Conservation (phyloP, 192 early-diverging fungal species). For the Endogone sp. region DNA sequence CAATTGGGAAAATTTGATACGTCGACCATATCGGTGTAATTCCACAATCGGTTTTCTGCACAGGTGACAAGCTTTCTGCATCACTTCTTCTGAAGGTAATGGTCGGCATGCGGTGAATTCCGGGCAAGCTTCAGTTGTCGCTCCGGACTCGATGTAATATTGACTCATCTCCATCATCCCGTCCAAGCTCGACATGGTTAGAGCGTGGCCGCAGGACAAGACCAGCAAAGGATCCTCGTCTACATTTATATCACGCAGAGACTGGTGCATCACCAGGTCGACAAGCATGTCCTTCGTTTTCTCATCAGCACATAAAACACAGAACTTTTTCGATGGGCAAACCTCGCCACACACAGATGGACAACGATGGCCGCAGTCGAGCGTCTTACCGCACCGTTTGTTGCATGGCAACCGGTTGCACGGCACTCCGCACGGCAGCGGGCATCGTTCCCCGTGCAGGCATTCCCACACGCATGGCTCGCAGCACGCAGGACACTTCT, state of each 20-base stretch:
- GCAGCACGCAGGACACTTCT: background rate
- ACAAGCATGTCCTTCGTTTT: constrained; percentile 6
- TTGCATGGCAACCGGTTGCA: constrained; percentile 24
- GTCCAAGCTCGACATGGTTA: constrained; percentile 50
- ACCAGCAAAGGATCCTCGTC: constrained; percentile 41
- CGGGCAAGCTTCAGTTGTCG: constrained; percentile 6
- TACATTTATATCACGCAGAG: constrained; percentile 29
- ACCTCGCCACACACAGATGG: constrained; percentile 25
- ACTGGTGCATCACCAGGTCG: constrained; percentile 8
- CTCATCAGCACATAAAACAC: constrained; percentile 5
- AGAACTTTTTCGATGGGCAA: constrained; percentile 11
- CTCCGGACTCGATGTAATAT: constrained; percentile 27
- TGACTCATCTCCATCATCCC: constrained; percentile 35
- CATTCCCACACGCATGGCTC: background rate
- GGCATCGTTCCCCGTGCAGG: constrained; percentile 24
- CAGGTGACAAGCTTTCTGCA: constrained; percentile 24
- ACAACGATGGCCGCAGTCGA: constrained; percentile 35
- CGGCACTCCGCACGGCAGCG: constrained; percentile 36
- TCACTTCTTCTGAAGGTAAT: constrained; percentile 12
- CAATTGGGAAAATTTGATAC: constrained; percentile 27
- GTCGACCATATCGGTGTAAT: constrained; percentile 29
- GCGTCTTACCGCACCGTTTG: constrained; percentile 9
- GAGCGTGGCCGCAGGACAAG: constrained; percentile 45
- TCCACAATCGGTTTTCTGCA: constrained; percentile 40
- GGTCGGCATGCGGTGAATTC: constrained; percentile 9